Percentiles rank a stretch among this genome's conserved stretches.
Conservation (phyloP, 768 basidiomycete species). For the Kondoa subrosea region DNA sequence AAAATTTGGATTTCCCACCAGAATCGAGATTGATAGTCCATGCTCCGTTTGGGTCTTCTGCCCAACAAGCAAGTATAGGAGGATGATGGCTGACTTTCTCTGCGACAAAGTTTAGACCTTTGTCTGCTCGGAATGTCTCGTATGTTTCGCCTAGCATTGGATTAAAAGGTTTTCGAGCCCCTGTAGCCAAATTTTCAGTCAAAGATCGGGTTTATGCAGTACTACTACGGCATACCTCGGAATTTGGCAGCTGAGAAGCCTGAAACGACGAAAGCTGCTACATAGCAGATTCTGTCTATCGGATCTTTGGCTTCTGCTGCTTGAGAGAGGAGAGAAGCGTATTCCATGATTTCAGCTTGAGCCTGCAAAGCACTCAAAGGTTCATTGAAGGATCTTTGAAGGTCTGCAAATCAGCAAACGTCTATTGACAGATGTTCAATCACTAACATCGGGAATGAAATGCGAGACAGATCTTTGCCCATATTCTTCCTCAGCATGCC, state of each 20-base stretch:
- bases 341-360: constrained; percentile 68
- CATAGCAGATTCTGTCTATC: constrained; percentile 65
- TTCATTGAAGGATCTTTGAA: constrained; percentile 73
- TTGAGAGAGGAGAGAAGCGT: constrained; percentile 43
- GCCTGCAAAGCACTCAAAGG: constrained; percentile 79
- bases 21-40: constrained; percentile 20
- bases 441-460: not conserved
- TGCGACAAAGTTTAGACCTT: constrained; percentile 37
- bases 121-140: constrained; percentile 74
- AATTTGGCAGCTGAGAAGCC: constrained; percentile 45
- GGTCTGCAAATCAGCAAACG: constrained; percentile 47
- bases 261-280: constrained; percentile 89
- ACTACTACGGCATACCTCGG: not conserved
- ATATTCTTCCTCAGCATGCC: constrained; percentile 26
- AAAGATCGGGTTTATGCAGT: constrained; percentile 56
- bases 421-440: not conserved
- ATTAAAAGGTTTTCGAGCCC: constrained; percentile 65
- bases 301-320: constrained; percentile 63
- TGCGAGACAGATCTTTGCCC: constrained; percentile 21
- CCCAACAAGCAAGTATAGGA: constrained; percentile 21
- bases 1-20: constrained; percentile 24
- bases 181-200: too few relatives aligned
- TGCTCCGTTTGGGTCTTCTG: constrained; percentile 15
- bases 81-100: constrained; percentile 98
- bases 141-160: constrained; percentile 76